Percentiles rank a stretch among this genome's conserved stretches.
phyloP scores from a whole-genome alignment of 805 yeast genomes.

The Saccharomycopsis capsularis region DNA sequence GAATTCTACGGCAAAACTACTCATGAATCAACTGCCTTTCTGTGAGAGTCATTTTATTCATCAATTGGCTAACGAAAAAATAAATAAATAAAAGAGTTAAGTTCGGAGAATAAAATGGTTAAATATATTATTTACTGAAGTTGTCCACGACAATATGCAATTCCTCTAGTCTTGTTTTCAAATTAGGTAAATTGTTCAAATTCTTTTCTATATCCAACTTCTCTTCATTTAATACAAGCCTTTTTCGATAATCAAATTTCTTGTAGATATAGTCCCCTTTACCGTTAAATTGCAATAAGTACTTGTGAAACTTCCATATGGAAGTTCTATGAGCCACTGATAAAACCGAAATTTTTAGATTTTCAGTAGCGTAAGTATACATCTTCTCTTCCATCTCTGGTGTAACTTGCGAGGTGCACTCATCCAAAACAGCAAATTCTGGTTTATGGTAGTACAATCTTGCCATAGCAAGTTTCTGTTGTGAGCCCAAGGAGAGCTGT shows the following conservation, averaged over 20 bases:
- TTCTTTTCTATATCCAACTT: conserved; percentile 60
- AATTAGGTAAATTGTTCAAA: conserved; percentile 61
- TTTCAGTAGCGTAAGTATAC: conserved; percentile 70
- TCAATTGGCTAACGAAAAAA: too few relatives aligned
- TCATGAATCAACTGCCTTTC: too few relatives aligned
- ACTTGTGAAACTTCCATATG: conserved; percentile 85
- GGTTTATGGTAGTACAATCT: conserved; percentile 87
- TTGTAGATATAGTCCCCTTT: conserved; percentile 60
- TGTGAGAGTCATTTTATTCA: too few relatives aligned
- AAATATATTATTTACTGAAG: neutral
- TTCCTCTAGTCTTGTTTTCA: conserved; percentile 60
- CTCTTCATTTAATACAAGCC: conserved; percentile 74
- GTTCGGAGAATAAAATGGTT: too few relatives aligned
- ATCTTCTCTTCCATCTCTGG: conserved; percentile 85
- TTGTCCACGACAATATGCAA: conserved; percentile 44
- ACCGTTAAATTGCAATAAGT: conserved; percentile 80
- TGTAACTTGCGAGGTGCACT: conserved; percentile 91
- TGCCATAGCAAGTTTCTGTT: conserved; percentile 90
- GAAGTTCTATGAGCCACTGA: conserved; percentile 93
- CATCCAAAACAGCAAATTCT: conserved; percentile 89
- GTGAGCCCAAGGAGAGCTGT: conserved; percentile 83
- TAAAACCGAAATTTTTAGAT: conserved; percentile 69
- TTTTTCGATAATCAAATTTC: conserved; percentile 61
- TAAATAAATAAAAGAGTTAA: too few relatives aligned
- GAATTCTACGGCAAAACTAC: too few relatives aligned